Evolutionary conservation across 176 grass and related monocot genomes (phyloP).

Genomic region (Oryza officinalis): DNA sequence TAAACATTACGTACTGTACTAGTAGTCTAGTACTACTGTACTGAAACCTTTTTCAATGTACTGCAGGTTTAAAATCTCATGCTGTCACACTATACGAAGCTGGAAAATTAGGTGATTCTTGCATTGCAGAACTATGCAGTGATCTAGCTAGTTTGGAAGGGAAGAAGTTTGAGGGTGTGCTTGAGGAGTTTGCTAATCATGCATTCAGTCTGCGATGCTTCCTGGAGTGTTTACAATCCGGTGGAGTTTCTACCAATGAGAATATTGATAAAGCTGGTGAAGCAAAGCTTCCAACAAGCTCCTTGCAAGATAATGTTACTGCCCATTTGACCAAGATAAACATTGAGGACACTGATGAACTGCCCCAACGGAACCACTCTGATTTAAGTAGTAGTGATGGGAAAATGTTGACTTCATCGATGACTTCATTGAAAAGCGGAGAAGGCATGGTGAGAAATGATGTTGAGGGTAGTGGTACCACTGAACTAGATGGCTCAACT

Average conservation of each 20-base stretch:
- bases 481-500: conserved; percentile 44
- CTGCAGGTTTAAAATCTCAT: conserved; percentile 95
- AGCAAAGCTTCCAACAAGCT: conserved; percentile 34
- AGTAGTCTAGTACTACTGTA: not conserved
- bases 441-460: conserved; percentile 24
- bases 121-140: conserved; percentile 78
- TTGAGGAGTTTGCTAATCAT: conserved; percentile 96
- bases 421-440: conserved; percentile 31
- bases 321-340: conserved; percentile 34
- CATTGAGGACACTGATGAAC: conserved; percentile 38
- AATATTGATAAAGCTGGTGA: conserved; percentile 37
- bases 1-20: conserved; percentile 8
- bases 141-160: conserved; percentile 95
- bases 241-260: conserved; percentile 56
- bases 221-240: conserved; percentile 85
- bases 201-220: conserved; percentile 92
- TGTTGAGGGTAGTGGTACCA: conserved; percentile 27
- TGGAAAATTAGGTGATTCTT: conserved; percentile 94
- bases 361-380: conserved; percentile 5
- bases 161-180: conserved; percentile 92
- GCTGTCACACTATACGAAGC: conserved; percentile 98
- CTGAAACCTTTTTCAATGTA: conserved; percentile 29
- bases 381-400: conserved; percentile 41
- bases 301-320: conserved; percentile 41
- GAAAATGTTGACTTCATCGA: conserved; percentile 7